These are phyloP conservation scores for Fusarium sublunatum DNA, from an alignment of 2,329 filamentous ascomycete species.

Conservation along the genomic window DNA sequence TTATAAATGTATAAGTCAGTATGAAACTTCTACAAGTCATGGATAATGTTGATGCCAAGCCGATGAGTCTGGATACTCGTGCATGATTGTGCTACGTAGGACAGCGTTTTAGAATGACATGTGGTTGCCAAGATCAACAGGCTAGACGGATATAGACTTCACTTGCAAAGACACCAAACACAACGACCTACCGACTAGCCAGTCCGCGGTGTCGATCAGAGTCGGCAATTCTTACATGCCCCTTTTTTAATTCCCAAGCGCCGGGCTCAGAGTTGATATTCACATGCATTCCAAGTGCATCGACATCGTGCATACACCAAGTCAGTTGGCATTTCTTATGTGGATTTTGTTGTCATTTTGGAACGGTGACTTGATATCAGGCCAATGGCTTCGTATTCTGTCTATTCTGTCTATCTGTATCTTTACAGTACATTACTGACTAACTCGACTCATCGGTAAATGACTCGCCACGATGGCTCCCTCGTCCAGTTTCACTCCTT, in stretches of 20 bases:
- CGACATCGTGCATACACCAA: neutral
- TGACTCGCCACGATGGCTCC: constrained; percentile 32
- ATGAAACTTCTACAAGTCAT: neutral
- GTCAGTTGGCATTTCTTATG: neutral
- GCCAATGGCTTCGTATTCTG: constrained; percentile 4
- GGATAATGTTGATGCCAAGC: neutral
- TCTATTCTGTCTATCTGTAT: neutral
- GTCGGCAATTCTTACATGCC: constrained; percentile 32
- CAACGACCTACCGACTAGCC: constrained; percentile 27
- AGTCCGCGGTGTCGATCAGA: constrained; percentile 38
- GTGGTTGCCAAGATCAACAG: constrained; percentile 26
- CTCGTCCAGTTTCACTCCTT: constrained; percentile 22
- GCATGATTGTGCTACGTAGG: constrained; percentile 22
- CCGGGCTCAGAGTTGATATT: constrained; percentile 5
- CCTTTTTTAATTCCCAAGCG: constrained; percentile 27
- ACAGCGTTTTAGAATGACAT: constrained; percentile 23
- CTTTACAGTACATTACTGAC: neutral
- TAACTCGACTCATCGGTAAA: constrained; percentile 13
- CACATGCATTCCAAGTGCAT: constrained; percentile 26
- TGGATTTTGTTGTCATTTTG: neutral
- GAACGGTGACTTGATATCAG: neutral
- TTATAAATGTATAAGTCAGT: neutral
- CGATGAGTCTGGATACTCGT: constrained; percentile 8
- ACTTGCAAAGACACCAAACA: constrained; percentile 21
- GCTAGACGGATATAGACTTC: constrained; percentile 34